phyloP scores from a whole-genome alignment of 441 rosid species.

The Melastoma candidum region DNA sequence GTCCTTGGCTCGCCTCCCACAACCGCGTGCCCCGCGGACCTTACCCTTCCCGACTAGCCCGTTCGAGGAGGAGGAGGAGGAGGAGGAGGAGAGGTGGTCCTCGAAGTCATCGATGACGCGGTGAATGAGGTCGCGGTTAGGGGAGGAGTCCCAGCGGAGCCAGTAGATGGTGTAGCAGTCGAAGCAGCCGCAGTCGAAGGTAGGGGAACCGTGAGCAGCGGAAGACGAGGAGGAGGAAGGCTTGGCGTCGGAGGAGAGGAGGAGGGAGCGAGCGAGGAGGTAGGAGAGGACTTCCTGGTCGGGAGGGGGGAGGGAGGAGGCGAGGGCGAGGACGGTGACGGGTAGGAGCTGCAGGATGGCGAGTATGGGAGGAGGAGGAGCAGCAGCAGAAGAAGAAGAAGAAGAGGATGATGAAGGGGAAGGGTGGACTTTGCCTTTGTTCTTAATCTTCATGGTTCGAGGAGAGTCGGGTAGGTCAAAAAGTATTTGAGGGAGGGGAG shows the following conservation, averaged over 20 bases:
- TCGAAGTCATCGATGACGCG: slow-evolving; percentile 78
- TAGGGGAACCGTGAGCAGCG: slow-evolving; percentile 20
- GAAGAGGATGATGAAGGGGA: too few species aligned
- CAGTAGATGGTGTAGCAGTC: slow-evolving; percentile 79
- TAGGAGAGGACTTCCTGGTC: slow-evolving; percentile 84
- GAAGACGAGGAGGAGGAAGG: not conserved
- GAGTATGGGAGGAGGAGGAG: too few species aligned
- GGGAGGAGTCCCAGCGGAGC: slow-evolving; percentile 77
- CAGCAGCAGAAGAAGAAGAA: too few species aligned
- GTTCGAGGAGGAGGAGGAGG: not conserved
- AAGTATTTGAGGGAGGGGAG: too few species aligned
- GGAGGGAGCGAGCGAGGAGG: slow-evolving; percentile 54
- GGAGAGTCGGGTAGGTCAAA: too few species aligned
- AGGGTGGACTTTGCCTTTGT: too few species aligned
- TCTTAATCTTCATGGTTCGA: too few species aligned
- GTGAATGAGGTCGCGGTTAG: slow-evolving; percentile 67
- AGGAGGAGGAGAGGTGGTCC: slow-evolving; percentile 30
- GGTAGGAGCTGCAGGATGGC: slow-evolving; percentile 43
- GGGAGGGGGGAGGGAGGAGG: slow-evolving; percentile 45
- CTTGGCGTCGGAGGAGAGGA: slow-evolving; percentile 31
- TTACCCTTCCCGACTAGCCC: slow-evolving; percentile 17
- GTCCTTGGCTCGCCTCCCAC: slow-evolving; percentile 36
- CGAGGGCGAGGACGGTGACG: slow-evolving; percentile 49
- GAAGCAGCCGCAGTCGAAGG: slow-evolving; percentile 67
- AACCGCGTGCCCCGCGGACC: slow-evolving; percentile 11